Base-by-base conservation (phyloP, 2,329 filamentous ascomycete species). In the Tolypocladium cylindrosporum region DNA sequence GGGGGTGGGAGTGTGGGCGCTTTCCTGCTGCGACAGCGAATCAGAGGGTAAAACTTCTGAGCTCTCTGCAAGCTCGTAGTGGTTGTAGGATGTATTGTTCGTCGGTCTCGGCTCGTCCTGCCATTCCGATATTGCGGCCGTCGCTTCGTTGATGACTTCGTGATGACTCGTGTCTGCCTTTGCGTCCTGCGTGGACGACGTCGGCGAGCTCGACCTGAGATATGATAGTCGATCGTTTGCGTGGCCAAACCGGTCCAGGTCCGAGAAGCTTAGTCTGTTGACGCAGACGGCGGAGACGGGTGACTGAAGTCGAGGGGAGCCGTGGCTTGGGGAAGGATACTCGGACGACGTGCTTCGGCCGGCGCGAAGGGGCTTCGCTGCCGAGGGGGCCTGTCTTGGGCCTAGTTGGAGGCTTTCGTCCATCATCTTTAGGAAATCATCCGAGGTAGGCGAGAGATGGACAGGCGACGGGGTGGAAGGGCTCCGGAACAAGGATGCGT, bases 291-390 rank as follows among this genome's bases (percentile, higher is more conserved):
- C 60, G 11, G 65, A 64, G 10, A 62, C 60, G 5, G 71, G 71
- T n/a, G 72, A 73, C 39, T 66, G 65, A 1, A 66, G 36, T 21
- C 62, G 57, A 13, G 59, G 61, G 5, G 64, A 64, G 10, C 48
- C 57, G n/a, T 63, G 57, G 1, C 62, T 62, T 2, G 64, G 58
- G 13, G 66, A 65, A 16, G 65, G 67, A 43, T 72, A 72, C 1
- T 66, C 65, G 13, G 70, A 72, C n/a, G 70, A 72, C 4, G 62
- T 58, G 54, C 65, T 70, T n/a, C 68, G 65, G 39, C 57, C 21
- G 36, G 52, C 3, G 21, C 57, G 59, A 24, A 27, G 50, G 11
- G 39, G 34, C 36, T 39, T 55, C 21, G 57, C 54, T 42, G 51
- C n/a, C 40, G 34, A 36, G 19, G 56, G 41, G 9, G 48, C 16